Evolutionary conservation across 768 basidiomycete genomes (phyloP), one percentile per base, ranked within the genome.

Genomic region (Trametes punicea): DNA sequence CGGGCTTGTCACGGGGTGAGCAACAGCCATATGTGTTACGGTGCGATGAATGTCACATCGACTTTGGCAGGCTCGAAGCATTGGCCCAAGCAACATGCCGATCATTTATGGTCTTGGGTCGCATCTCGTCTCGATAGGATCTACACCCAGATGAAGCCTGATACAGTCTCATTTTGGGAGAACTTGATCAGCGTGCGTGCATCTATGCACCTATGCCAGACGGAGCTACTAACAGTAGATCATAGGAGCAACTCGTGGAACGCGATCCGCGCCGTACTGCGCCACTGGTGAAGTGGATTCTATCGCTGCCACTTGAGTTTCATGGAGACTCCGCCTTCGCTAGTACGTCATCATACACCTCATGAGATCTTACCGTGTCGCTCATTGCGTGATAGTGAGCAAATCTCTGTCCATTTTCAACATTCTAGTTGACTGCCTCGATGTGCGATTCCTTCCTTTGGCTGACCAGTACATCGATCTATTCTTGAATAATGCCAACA

Each of bases 271-370:
- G 93, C 21, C 81, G 93, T 20, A 84, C 81, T 60, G 73, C 82
- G 56, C 79, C 82, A 10, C 66, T 97, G 34, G 76, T 93, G 18
- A 79, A 89, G 59, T 95, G 90, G 83, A 82, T 93, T 54, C 65
- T 88, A 29, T 74, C 80, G 18, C 76, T 93, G 2, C 86, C 88
- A 2, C 73, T 93, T 4, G 93, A 97, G 61, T 91, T 95, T 68
- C 80, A 81, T 31, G 82, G 85, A 42, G 89, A 90, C 61, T 96
- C 92, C 26, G 90, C 91, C 2, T 97, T 97, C 69, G 81, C 86
- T 61, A 87, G 92, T 90, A 73, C 67, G 82, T 74, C 5, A 23
- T n/a, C 16, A 16, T 33, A 44, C 18, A 20, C 38, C 15, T 6
- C 29, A 57, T 39, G 48, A 30, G 20, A 55, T 63, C 44, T 31